Conservation (phyloP, 1,139 yeast genomes). For the Candida tropicalis region DNA sequence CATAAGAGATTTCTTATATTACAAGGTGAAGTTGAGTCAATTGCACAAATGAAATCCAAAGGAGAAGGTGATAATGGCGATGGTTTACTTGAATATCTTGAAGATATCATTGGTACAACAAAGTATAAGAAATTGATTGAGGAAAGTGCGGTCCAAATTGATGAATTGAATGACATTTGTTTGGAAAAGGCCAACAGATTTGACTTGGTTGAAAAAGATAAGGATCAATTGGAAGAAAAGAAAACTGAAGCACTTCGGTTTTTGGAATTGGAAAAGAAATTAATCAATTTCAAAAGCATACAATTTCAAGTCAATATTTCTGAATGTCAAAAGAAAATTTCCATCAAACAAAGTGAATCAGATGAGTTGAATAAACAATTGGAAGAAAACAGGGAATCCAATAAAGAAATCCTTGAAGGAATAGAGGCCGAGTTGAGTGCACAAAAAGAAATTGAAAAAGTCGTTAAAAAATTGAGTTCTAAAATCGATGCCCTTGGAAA, state of each 20-base stretch:
- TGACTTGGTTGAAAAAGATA: slow-evolving; percentile 78
- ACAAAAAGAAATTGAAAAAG: slow-evolving; percentile 32
- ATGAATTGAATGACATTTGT: slow-evolving; percentile 74
- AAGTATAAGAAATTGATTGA: slow-evolving; percentile 79
- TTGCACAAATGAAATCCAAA: slow-evolving; percentile 98
- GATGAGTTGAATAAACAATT: slow-evolving; percentile 45
- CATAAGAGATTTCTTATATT: slow-evolving; percentile 92
- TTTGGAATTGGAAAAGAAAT: slow-evolving; percentile 64
- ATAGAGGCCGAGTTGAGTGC: slow-evolving; percentile 30
- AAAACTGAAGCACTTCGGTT: slow-evolving; percentile 72
- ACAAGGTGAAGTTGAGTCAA: slow-evolving; percentile 98
- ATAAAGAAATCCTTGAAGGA: slow-evolving; percentile 43
- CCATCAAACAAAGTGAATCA: slow-evolving; percentile 35
- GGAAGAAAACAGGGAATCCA: slow-evolving; percentile 49
- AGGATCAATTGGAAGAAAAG: slow-evolving; percentile 64
- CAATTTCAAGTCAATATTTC: slow-evolving; percentile 57
- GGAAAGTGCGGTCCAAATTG: slow-evolving; percentile 59
- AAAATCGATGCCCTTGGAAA: slow-evolving; percentile 27
- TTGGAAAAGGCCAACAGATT: slow-evolving; percentile 80
- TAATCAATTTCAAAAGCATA: slow-evolving; percentile 56
- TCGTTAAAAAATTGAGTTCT: slow-evolving; percentile 31
- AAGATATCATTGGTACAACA: slow-evolving; percentile 95
- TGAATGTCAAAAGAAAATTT: slow-evolving; percentile 42
- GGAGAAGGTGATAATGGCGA: slow-evolving; percentile 93
- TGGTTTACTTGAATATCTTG: slow-evolving; percentile 90